A percentile compares a stretch with the other conserved stretches of the same genome.
Evolutionary conservation across 2,329 filamentous ascomycete genomes (phyloP).

Genomic region (Ascocoryne sarcoides): DNA sequence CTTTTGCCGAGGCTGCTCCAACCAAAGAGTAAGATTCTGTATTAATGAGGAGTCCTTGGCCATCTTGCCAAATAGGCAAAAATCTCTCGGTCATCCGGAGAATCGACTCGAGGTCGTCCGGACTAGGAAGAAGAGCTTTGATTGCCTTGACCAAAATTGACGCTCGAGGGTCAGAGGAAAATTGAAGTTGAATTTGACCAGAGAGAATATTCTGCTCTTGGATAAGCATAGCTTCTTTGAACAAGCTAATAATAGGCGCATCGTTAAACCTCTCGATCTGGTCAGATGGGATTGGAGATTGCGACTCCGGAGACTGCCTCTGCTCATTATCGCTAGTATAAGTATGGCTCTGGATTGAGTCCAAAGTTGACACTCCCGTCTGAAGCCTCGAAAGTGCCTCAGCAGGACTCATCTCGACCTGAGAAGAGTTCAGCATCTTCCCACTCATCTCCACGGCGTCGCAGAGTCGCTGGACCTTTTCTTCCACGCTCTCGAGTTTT

Average conservation of each 20-base stretch:
- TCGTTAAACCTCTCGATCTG: conserved; percentile 7
- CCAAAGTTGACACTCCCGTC: background rate
- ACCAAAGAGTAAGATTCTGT: background rate
- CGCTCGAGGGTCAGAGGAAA: background rate
- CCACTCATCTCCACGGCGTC: conserved; percentile 8
- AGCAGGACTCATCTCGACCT: conserved; percentile 1
- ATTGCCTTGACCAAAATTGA: conserved; percentile 4
- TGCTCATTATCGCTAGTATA: no score
- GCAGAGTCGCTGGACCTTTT: conserved; percentile 15
- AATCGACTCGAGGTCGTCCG: conserved; percentile 14
- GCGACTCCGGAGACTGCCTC: no score
- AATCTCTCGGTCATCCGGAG: conserved; percentile 18
- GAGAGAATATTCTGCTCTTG: background rate
- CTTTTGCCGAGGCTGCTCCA: conserved; percentile 13
- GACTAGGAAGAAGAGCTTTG: conserved; percentile 6
- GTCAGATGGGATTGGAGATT: no score
- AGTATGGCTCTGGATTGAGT: background rate
- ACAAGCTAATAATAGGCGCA: conserved; percentile 12
- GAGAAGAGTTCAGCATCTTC: conserved; percentile 2
- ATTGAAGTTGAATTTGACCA: no score
- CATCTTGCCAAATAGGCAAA: conserved; percentile 24
- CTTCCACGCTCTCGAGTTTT: conserved; percentile 23
- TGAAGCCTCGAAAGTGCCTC: conserved; percentile 8
- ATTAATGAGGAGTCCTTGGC: background rate
- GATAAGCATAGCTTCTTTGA: conserved; percentile 14